Percentiles rank a stretch among this genome's conserved stretches.
Conservation (phyloP, 2,329 filamentous ascomycete species). For the Sporothrix schenckii region DNA sequence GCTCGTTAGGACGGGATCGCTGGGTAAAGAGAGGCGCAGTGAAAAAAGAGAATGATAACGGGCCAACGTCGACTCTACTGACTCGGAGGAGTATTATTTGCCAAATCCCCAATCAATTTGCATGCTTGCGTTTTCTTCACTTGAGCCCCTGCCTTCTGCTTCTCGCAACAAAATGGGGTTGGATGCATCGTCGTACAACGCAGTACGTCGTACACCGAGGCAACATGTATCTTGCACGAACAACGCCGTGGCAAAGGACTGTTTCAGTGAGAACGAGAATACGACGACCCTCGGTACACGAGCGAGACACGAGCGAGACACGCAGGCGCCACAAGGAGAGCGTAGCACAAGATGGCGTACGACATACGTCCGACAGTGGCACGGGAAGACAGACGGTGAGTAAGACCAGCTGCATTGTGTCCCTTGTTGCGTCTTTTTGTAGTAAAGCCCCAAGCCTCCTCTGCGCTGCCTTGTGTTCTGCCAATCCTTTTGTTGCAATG, state of each 20-base stretch:
- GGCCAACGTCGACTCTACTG: background rate
- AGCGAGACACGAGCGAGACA: constrained; percentile 12
- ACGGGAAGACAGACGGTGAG: constrained; percentile 1
- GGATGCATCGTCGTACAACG: background rate
- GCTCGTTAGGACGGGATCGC: background rate
- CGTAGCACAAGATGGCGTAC: background rate
- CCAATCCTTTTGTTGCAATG: background rate
- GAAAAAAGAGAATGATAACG: background rate
- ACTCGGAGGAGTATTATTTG: no score
- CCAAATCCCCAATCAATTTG: background rate
- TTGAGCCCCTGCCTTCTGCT: constrained; percentile 13
- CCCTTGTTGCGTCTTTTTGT: background rate
- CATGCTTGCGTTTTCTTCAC: background rate
- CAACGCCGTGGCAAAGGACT: background rate
- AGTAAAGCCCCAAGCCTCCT: background rate
- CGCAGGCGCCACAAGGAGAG: background rate
- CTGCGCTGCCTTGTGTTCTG: background rate
- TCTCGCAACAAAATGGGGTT: background rate
- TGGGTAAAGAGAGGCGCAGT: background rate
- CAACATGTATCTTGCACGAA: background rate
- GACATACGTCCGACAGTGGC: background rate
- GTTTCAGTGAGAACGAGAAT: background rate
- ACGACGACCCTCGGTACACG: background rate
- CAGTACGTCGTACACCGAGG: background rate
- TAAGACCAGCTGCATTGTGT: background rate